phyloP scores from a whole-genome alignment of 208 protist genomes.

The Crithidia expoeki region DNA sequence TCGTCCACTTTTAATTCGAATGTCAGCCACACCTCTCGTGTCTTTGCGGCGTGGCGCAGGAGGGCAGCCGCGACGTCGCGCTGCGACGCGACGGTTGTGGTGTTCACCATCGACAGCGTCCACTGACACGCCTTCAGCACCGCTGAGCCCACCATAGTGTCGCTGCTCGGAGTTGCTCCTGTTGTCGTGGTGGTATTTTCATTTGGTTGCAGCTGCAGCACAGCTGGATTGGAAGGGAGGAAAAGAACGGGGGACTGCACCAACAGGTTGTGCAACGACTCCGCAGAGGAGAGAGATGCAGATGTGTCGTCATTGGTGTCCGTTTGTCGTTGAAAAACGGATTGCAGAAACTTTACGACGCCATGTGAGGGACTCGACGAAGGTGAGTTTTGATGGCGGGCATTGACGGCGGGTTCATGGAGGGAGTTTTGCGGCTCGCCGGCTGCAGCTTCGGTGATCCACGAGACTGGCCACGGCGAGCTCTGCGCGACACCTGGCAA shows the following conservation, averaged over 20 bases:
- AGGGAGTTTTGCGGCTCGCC: slow-evolving; percentile 1
- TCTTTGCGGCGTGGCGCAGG: slow-evolving; percentile 22
- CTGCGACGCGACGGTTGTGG: slow-evolving; percentile 20
- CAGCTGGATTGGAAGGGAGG: slow-evolving; percentile 4
- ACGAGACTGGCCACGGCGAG: slow-evolving; percentile 26
- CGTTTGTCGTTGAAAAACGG: not conserved
- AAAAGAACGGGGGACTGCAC: slow-evolving; percentile 7
- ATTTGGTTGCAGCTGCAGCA: slow-evolving; percentile 11
- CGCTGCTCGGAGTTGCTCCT: not conserved
- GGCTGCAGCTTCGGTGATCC: slow-evolving; percentile 17
- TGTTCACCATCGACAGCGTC: slow-evolving; percentile 30
- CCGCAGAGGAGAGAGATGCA: not conserved
- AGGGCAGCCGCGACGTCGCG: slow-evolving; percentile 35
- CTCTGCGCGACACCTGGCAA: slow-evolving; percentile 3
- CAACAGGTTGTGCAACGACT: slow-evolving; percentile 10
- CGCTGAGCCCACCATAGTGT: not conserved
- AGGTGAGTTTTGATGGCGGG: too few relatives aligned
- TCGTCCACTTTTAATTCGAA: slow-evolving; percentile 13
- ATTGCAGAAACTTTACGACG: not conserved
- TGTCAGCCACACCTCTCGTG: slow-evolving; percentile 36
- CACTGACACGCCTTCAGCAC: slow-evolving; percentile 23
- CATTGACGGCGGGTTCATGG: too few relatives aligned
- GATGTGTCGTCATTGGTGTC: not conserved
- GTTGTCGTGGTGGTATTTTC: not conserved
- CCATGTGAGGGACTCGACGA: slow-evolving; percentile 23